Evolutionary conservation across 768 basidiomycete species (phyloP).

Genomic region (Lactarius trivialis): DNA sequence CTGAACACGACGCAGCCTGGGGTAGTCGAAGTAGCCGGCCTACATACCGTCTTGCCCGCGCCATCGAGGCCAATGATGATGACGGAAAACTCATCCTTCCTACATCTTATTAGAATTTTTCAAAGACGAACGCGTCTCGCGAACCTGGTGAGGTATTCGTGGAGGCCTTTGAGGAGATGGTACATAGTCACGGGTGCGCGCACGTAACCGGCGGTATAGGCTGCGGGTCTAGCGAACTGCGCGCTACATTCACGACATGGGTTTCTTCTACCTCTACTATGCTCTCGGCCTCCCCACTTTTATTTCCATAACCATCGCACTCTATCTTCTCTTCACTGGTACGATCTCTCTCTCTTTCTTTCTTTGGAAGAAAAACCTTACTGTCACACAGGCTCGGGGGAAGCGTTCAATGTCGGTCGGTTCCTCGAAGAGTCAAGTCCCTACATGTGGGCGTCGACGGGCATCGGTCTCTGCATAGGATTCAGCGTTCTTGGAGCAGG

Average conservation of each 20-base stretch:
- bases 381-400: conserved; percentile 59
- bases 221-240: neutral
- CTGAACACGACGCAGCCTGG: neutral
- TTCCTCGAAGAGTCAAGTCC: conserved; percentile 94
- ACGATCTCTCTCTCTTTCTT: neutral
- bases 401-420: conserved; percentile 88
- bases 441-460: conserved; percentile 86
- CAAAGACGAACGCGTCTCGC: conserved; percentile 5
- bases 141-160: conserved; percentile 83
- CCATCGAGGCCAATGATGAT: conserved; percentile 92
- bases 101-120: conserved; percentile 26
- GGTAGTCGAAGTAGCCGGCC: neutral
- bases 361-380: neutral
- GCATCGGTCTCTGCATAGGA: conserved; percentile 90
- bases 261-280: conserved; percentile 43
- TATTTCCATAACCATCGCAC: conserved; percentile 54
- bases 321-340: conserved; percentile 92
- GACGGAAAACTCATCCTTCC: conserved; percentile 87
- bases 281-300: conserved; percentile 64
- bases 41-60: conserved; percentile 79
- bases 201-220: neutral
- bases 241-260: conserved; percentile 26
- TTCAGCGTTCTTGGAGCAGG: conserved; percentile 91
- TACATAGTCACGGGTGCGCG: conserved; percentile 54
- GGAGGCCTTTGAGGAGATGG: conserved; percentile 86